Evolutionary conservation across 768 basidiomycete species (phyloP).

Genomic region (Pleurotus cornucopiae): DNA sequence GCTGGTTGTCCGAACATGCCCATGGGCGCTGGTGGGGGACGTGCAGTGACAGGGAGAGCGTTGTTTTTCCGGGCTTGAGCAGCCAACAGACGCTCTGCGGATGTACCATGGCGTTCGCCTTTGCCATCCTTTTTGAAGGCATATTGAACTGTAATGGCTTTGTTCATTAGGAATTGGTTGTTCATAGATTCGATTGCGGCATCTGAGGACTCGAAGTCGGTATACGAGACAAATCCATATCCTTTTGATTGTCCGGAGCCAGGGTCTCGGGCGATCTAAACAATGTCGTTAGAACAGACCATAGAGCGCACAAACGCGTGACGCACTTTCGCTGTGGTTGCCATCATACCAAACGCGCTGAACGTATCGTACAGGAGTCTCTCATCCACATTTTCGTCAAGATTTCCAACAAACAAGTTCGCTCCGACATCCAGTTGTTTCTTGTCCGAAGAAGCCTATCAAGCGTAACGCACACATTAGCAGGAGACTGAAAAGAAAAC

Average conservation of each 20-base stretch:
- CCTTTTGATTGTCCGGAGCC: conserved; percentile 85
- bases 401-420: conserved; percentile 92
- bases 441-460: conserved; percentile 93
- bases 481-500: neutral
- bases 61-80: conserved; percentile 96
- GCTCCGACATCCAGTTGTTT: conserved; percentile 98
- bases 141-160: conserved; percentile 94
- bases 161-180: conserved; percentile 96
- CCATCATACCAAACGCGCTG: conserved; percentile 90
- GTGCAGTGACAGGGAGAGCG: conserved; percentile 72
- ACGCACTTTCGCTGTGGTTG: conserved; percentile 82
- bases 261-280: conserved; percentile 88
- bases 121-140: conserved; percentile 99
- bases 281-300: conserved; percentile 1
- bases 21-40: conserved; percentile 58
- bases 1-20: conserved; percentile 56
- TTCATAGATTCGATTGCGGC: conserved; percentile 97
- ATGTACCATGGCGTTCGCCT: conserved; percentile 94
- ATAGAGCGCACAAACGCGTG: conserved; percentile 8
- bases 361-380: conserved; percentile 91
- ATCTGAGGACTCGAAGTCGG: conserved; percentile 96
- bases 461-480: conserved; percentile 9
- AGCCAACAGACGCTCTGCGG: conserved; percentile 94
- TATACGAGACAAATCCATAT: conserved; percentile 96
- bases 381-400: conserved; percentile 96